phyloP scores from a whole-genome alignment of 2,329 filamentous ascomycete species.

The Apiospora koreana region DNA sequence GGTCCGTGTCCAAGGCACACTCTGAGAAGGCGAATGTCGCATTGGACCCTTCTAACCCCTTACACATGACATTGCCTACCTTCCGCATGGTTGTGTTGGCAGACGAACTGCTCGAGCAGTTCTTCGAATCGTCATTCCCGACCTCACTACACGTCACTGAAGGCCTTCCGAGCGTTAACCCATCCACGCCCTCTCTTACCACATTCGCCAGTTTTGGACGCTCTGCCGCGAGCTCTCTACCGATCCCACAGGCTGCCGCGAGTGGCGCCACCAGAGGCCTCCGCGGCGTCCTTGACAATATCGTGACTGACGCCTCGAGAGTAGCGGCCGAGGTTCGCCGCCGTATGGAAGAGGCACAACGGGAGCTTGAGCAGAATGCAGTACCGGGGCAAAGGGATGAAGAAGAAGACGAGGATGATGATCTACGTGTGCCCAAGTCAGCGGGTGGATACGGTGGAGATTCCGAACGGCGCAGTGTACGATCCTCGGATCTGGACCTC shows the following conservation, averaged over 20 bases:
- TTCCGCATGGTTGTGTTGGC: conserved; percentile 99
- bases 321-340: conserved; percentile 90
- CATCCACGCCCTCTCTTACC: conserved; percentile 70
- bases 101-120: conserved; percentile 92
- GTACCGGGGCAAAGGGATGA: conserved; percentile 64
- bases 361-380: conserved; percentile 83
- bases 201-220: conserved; percentile 73
- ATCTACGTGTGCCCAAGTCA: conserved; percentile 39
- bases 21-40: conserved; percentile 84
- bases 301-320: conserved; percentile 95
- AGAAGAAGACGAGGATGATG: conserved; percentile 70
- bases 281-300: conserved; percentile 92
- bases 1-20: conserved; percentile 60
- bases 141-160: conserved; percentile 89
- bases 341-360: conserved; percentile 93
- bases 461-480: conserved; percentile 63
- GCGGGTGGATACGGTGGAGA: conserved; percentile 50
- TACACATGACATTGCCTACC: conserved; percentile 94
- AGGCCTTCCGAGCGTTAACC: conserved; percentile 42
- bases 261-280: conserved; percentile 70
- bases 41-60: conserved; percentile 86
- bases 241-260: conserved; percentile 38
- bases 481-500: conserved; percentile 68
- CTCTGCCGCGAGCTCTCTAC: conserved; percentile 40
- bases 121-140: conserved; percentile 95